Conservation (phyloP, 305 asterid species). For the Ilex paraguariensis region DNA sequence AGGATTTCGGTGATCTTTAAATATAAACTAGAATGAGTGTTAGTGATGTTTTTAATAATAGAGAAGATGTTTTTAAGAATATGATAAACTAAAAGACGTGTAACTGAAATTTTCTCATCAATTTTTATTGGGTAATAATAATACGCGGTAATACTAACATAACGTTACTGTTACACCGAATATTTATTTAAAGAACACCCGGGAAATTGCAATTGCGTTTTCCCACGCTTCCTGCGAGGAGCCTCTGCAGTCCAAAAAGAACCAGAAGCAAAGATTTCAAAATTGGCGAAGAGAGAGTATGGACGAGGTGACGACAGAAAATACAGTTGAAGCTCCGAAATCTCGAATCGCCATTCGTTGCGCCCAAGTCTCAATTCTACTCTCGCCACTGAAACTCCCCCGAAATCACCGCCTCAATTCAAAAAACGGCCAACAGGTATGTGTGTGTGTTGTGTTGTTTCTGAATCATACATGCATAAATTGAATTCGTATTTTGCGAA, state of each 20-base stretch:
- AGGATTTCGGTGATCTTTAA: too few relatives aligned
- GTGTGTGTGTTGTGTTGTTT: not conserved
- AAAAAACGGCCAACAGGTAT: conserved; percentile 20
- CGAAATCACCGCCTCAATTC: conserved; percentile 14
- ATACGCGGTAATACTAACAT: too few relatives aligned
- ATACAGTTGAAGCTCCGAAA: conserved; percentile 16
- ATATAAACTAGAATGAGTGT: too few relatives aligned
- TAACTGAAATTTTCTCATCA: too few relatives aligned
- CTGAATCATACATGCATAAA: too few relatives aligned
- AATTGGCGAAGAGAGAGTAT: not conserved
- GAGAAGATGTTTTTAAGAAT: too few relatives aligned
- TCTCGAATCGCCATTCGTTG: conserved; percentile 43
- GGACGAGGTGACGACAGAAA: conserved; percentile 23
- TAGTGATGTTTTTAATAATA: too few relatives aligned
- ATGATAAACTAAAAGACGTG: too few relatives aligned
- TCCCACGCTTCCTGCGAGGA: not conserved
- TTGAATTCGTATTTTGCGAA: not conserved
- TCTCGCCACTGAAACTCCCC: conserved; percentile 34
- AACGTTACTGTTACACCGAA: too few relatives aligned
- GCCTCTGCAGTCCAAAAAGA: not conserved
- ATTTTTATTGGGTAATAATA: too few relatives aligned
- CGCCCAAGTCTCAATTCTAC: conserved; percentile 44
- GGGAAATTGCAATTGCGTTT: too few relatives aligned
- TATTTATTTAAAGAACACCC: too few relatives aligned
- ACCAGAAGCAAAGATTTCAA: not conserved